Evolutionary conservation across 345 rosid genomes (phyloP).

Genomic region (Cardiospermum halicacabum): DNA sequence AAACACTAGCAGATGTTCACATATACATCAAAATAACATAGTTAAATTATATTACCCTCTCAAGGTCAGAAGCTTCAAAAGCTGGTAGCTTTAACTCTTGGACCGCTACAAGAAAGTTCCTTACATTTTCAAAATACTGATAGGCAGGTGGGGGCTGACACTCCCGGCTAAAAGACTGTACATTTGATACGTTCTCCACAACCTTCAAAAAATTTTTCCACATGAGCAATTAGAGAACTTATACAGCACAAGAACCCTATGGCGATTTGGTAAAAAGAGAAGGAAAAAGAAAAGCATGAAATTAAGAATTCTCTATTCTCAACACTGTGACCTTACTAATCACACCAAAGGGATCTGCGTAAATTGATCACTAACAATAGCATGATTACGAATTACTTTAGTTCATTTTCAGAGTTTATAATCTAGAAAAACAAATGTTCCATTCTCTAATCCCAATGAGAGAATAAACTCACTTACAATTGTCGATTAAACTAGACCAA

Average conservation of each 20-base stretch:
- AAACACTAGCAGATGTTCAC: neutral
- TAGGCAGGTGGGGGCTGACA: conserved; percentile 69
- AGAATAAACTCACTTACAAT: neutral
- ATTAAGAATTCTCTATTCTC: neutral
- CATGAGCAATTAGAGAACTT: neutral
- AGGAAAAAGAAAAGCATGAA: neutral
- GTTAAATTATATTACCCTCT: conserved; percentile 51
- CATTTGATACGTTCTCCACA: conserved; percentile 57
- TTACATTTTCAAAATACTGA: conserved; percentile 91
- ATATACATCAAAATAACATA: neutral
- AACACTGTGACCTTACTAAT: neutral
- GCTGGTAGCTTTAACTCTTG: conserved; percentile 75
- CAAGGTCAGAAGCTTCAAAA: conserved; percentile 95
- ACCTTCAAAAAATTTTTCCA: conserved; percentile 40
- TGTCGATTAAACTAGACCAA: neutral
- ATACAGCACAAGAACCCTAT: neutral
- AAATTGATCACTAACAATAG: too few species aligned
- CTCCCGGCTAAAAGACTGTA: conserved; percentile 47
- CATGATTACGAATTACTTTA: too few species aligned
- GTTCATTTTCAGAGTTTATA: too few species aligned
- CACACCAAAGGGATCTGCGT: too few species aligned
- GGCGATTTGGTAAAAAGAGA: neutral
- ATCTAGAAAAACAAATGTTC: neutral
- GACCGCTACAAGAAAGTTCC: conserved; percentile 76
- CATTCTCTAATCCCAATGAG: neutral